Conservation (phyloP, 2,329 filamentous ascomycete genomes). For the Hypoxylon sp. region DNA sequence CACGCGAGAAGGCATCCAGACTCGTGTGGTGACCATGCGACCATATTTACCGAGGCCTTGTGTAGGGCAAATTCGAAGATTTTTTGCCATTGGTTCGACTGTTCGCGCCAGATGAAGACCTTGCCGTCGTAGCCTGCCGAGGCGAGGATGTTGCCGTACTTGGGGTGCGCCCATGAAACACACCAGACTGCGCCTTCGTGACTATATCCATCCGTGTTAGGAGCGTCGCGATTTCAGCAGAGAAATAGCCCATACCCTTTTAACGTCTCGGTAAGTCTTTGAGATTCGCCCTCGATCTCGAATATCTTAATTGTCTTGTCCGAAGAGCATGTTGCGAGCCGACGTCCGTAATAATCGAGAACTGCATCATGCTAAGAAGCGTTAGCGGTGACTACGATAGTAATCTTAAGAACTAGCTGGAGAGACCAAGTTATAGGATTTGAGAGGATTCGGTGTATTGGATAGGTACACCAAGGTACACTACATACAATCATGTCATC, state of each 20-base stretch:
- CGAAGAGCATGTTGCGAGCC: slow-evolving; percentile 96
- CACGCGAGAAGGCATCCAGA: slow-evolving; percentile 94
- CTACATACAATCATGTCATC: slow-evolving; percentile 99
- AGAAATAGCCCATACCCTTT: slow-evolving; percentile 78
- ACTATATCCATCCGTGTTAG: slow-evolving; percentile 62
- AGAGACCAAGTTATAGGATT: slow-evolving; percentile 2
- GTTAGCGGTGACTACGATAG: slow-evolving; percentile 45
- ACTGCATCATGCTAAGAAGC: slow-evolving; percentile 88
- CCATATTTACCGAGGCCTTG: slow-evolving; percentile 96
- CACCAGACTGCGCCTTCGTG: slow-evolving; percentile 99
- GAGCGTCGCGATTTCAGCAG: slow-evolving; percentile 13
- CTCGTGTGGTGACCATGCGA: slow-evolving; percentile 98
- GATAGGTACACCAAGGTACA: slow-evolving; percentile 11
- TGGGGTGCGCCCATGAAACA: slow-evolving; percentile 97
- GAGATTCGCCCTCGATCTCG: slow-evolving; percentile 93
- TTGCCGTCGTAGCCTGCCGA: slow-evolving; percentile 97
- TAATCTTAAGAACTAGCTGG: background rate
- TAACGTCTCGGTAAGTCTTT: slow-evolving; percentile 90
- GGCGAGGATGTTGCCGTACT: slow-evolving; percentile 97
- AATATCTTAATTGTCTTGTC: slow-evolving; percentile 99
- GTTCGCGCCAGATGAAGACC: slow-evolving; percentile 98
- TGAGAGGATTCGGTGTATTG: slow-evolving; percentile 4
- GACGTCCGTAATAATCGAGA: slow-evolving; percentile 97
- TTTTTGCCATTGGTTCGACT: slow-evolving; percentile 80
- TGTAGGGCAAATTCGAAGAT: slow-evolving; percentile 95